phyloP scores from a whole-genome alignment of 129 eudicot genomes.

The Scalesia atractyloides region DNA sequence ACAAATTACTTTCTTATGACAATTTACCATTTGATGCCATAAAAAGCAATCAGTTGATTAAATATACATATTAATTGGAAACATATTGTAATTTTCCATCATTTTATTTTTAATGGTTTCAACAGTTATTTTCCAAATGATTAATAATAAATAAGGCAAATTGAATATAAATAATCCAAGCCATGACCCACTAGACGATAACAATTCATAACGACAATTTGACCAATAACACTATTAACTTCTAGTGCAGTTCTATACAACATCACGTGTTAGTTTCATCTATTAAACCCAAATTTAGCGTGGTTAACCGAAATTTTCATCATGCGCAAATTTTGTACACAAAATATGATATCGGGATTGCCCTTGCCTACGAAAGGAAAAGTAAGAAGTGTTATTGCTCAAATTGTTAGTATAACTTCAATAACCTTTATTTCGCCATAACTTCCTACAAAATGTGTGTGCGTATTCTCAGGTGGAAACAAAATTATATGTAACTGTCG shows the following conservation, averaged over 20 bases:
- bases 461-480: not conserved
- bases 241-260: too few relatives aligned
- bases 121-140: not conserved
- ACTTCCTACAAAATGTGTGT: conserved; percentile 21
- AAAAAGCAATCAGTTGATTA: conserved; percentile 14
- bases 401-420: not conserved
- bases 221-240: too few relatives aligned
- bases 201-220: too few relatives aligned
- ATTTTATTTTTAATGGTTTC: conserved; percentile 17
- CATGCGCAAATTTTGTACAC: too few relatives aligned
- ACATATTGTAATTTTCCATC: conserved; percentile 9
- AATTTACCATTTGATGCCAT: conserved; percentile 1
- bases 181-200: too few relatives aligned
- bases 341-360: too few relatives aligned
- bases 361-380: too few relatives aligned
- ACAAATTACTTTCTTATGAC: conserved; percentile 37
- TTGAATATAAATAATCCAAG: too few relatives aligned
- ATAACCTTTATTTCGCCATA: conserved; percentile 21
- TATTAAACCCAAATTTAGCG: too few relatives aligned
- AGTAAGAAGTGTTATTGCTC: too few relatives aligned
- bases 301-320: too few relatives aligned
- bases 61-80: conserved; percentile 23
- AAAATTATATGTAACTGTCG: not conserved
- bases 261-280: too few relatives aligned
- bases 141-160: not conserved